Evolutionary conservation across 371 early-diverging fungal genomes (phyloP).

Genomic region (Rhizopus arrhizus): DNA sequence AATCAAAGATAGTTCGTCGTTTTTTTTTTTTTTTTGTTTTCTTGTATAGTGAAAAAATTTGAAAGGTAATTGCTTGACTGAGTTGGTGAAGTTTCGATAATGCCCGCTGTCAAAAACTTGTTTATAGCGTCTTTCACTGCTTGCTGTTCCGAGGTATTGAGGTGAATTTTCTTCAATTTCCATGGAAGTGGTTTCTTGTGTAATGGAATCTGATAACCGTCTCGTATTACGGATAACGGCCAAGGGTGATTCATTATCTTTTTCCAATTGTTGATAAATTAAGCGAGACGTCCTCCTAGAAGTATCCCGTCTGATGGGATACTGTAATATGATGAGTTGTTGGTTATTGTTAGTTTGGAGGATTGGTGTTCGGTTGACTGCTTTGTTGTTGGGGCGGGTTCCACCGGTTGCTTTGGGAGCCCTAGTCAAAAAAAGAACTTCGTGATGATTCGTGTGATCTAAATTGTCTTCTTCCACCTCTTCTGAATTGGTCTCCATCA

Average conservation of each 20-base stretch:
- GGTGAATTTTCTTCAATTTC: not conserved
- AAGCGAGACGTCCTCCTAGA: slow-evolving; percentile 6
- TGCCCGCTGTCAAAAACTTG: slow-evolving; percentile 5
- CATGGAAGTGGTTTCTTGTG: too few relatives aligned
- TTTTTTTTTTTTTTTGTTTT: slow-evolving; percentile 3
- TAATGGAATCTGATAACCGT: slow-evolving; percentile 15
- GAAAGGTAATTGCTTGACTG: slow-evolving; percentile 4
- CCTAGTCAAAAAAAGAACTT: too few relatives aligned
- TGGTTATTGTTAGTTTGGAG: too few relatives aligned
- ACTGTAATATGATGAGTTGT: too few relatives aligned
- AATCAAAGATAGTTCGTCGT: slow-evolving; percentile 11
- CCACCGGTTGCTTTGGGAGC: too few relatives aligned
- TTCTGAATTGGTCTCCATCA: too few relatives aligned
- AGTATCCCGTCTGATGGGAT: slow-evolving; percentile 6
- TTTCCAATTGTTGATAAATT: slow-evolving; percentile 6
- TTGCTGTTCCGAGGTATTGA: slow-evolving; percentile 1
- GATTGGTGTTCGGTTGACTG: too few relatives aligned
- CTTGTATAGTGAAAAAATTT: slow-evolving; percentile 18
- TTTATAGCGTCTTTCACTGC: slow-evolving; percentile 6
- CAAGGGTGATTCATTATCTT: slow-evolving; percentile 1
- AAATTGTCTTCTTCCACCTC: not conserved
- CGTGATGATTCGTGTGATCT: too few relatives aligned
- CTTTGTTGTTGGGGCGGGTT: too few relatives aligned
- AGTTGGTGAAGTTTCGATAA: slow-evolving; percentile 10
- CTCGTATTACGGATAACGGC: slow-evolving; percentile 1